Percentiles rank a stretch among this genome's conserved stretches.
Evolutionary conservation across 352 stramenopile genomes (phyloP).

Genomic region (Phytophthora agathidicida): DNA sequence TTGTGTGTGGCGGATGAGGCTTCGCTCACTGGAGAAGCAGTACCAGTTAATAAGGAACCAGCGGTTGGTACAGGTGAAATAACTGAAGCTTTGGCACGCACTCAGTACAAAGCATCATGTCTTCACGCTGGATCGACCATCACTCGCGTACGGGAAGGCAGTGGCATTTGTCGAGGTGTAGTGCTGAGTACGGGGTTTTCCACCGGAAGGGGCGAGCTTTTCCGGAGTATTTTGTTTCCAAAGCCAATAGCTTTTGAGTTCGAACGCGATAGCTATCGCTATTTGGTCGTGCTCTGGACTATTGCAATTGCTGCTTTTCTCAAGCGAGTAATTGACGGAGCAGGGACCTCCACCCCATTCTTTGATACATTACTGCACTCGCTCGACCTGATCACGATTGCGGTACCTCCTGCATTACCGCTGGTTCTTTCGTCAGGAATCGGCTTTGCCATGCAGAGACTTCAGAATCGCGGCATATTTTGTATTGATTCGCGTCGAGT

Average conservation of each 20-base stretch:
- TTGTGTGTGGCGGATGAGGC: conserved; percentile 53
- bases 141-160: conserved; percentile 32
- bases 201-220: conserved; percentile 49
- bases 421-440: conserved; percentile 57
- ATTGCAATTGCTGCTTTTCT: conserved; percentile 42
- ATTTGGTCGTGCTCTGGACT: conserved; percentile 37
- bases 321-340: conserved; percentile 35
- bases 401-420: conserved; percentile 52
- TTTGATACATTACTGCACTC: conserved; percentile 33
- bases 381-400: conserved; percentile 59
- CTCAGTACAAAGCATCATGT: conserved; percentile 34
- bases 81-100: conserved; percentile 31
- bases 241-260: conserved; percentile 45
- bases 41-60: conserved; percentile 40
- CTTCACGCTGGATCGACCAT: conserved; percentile 41
- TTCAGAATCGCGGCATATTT: conserved; percentile 38
- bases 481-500: conserved; percentile 53
- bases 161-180: conserved; percentile 29
- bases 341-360: conserved; percentile 17
- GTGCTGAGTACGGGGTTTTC: conserved; percentile 54
- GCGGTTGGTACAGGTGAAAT: conserved; percentile 23
- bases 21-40: conserved; percentile 54
- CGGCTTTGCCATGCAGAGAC: conserved; percentile 45
- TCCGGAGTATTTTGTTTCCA: conserved; percentile 48
- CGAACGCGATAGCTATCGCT: conserved; percentile 54